Evolutionary conservation across 75 land plant species (phyloP).

Genomic region (Picea sitchensis): DNA sequence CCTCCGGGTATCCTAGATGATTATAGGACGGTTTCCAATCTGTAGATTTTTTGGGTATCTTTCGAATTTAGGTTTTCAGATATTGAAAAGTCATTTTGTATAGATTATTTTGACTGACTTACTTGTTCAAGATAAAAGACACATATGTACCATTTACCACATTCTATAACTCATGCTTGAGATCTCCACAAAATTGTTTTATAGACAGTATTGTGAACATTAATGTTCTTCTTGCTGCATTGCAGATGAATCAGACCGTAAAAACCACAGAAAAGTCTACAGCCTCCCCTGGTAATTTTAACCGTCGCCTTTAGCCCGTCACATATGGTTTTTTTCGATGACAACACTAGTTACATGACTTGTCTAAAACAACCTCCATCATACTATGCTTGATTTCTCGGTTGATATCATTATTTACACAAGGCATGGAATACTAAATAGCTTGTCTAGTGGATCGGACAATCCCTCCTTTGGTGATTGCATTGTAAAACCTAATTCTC

Average conservation of each 20-base stretch:
- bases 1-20: no score
- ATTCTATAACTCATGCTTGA: neutral
- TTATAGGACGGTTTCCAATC: neutral
- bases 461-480: no score
- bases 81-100: neutral
- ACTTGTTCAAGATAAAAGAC: neutral
- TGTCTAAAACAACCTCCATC: no score
- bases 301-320: no score
- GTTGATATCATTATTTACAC: no score
- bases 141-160: neutral
- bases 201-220: neutral
- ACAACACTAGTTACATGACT: no score
- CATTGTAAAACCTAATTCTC: no score
- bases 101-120: neutral
- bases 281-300: conserved; percentile 24
- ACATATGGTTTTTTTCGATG: no score
- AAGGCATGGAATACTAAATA: no score
- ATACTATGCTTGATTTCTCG: no score
- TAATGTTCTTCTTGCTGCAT: neutral
- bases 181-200: neutral
- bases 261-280: conserved; percentile 35
- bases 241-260: conserved; percentile 56
- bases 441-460: no score
- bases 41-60: neutral
- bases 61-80: conserved; percentile 6